phyloP scores from a whole-genome alignment of 2,329 filamentous ascomycete species.

The Dactylellina leptospora region DNA sequence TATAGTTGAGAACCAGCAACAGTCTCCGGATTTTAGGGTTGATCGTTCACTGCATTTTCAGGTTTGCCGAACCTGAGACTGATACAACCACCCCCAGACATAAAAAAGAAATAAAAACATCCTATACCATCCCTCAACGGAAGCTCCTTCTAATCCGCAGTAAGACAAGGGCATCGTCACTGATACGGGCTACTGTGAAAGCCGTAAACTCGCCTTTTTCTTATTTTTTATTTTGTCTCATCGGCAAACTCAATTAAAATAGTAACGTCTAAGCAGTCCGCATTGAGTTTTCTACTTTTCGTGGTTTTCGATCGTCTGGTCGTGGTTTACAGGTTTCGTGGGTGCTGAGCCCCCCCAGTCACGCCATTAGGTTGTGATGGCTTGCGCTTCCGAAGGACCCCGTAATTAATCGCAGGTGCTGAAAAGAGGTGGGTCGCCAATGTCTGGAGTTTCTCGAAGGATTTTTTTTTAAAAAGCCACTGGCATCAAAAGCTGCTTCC shows the following conservation, averaged over 20 bases:
- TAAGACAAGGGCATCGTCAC: too few species aligned
- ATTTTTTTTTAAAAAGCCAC: too few species aligned
- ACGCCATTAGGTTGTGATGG: conserved; percentile 37
- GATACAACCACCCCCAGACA: background rate
- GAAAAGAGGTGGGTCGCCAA: conserved; percentile 1
- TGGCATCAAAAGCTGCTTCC: too few species aligned
- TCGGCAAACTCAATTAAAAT: conserved; percentile 15
- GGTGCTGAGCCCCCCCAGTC: too few species aligned
- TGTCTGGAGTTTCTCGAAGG: background rate
- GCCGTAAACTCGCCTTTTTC: too few species aligned
- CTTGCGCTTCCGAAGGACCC: conserved; percentile 8
- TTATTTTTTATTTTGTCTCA: too few species aligned
- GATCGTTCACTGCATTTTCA: background rate
- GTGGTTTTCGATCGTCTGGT: too few species aligned
- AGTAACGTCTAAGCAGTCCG: conserved; percentile 12
- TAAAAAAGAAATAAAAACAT: background rate
- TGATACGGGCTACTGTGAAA: too few species aligned
- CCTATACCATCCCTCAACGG: background rate
- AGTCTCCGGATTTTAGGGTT: background rate
- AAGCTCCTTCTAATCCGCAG: too few species aligned
- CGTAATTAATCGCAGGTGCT: background rate
- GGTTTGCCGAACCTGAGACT: background rate
- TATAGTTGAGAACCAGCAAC: background rate
- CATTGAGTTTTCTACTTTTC: too few species aligned
- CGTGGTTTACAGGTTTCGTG: too few species aligned